Evolutionary conservation across 441 rosid genomes (phyloP).

Genomic region (Pelargonium australe): DNA sequence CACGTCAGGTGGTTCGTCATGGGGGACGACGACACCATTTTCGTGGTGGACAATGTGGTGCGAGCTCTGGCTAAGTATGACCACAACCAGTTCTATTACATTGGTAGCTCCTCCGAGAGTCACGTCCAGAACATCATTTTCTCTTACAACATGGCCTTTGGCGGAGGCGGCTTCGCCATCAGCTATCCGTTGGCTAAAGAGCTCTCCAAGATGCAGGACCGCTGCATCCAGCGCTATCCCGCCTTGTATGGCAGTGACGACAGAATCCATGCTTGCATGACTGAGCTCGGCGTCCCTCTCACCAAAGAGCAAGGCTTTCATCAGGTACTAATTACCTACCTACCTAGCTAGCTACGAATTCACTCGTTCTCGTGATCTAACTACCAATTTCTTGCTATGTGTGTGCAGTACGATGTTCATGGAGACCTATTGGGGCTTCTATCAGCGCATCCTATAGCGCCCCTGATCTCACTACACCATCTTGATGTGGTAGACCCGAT

Average conservation of each 20-base stretch:
- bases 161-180: constrained; percentile 88
- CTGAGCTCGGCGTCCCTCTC: constrained; percentile 77
- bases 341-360: too few relatives aligned
- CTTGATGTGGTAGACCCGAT: constrained; percentile 70
- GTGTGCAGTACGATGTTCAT: constrained; percentile 69
- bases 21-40: constrained; percentile 96
- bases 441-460: constrained; percentile 70
- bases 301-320: constrained; percentile 80
- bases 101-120: constrained; percentile 80
- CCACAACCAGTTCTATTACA: constrained; percentile 58
- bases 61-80: constrained; percentile 60
- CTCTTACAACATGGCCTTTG: constrained; percentile 81
- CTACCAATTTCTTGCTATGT: background rate
- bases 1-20: constrained; percentile 82
- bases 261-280: constrained; percentile 85
- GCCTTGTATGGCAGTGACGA: constrained; percentile 81
- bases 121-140: constrained; percentile 77
- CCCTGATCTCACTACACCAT: constrained; percentile 69
- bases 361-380: too few relatives aligned
- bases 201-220: constrained; percentile 69
- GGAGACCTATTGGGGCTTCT: constrained; percentile 70
- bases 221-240: constrained; percentile 73
- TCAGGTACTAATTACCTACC: constrained; percentile 50
- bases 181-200: constrained; percentile 70
- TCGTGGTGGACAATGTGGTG: constrained; percentile 61